Conservation (phyloP, 306 rosid species). For the Malus asiatica region DNA sequence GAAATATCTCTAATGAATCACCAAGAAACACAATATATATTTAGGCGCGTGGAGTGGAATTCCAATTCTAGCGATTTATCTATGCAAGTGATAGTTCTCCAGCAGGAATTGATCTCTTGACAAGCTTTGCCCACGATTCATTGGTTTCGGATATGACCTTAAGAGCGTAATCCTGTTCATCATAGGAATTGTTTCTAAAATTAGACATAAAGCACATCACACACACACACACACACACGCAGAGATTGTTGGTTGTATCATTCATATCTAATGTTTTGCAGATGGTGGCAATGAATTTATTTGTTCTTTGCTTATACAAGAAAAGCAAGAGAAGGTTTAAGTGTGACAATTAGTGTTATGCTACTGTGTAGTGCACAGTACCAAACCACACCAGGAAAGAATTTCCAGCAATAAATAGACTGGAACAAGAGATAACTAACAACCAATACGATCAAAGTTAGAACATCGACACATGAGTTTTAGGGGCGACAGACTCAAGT, state of each 20-base stretch:
- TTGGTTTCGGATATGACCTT: constrained; percentile 77
- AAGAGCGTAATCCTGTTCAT: constrained; percentile 65
- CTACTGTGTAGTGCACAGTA: background rate
- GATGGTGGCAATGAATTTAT: background rate
- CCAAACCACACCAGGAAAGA: background rate
- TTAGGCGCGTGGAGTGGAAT: constrained; percentile 1
- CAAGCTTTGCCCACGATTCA: constrained; percentile 77
- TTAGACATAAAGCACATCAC: background rate
- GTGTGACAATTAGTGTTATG: background rate
- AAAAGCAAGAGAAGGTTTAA: background rate
- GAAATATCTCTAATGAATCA: constrained; percentile 11
- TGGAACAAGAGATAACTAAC: background rate
- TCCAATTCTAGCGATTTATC: constrained; percentile 13
- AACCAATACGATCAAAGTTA: background rate
- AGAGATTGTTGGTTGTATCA: background rate
- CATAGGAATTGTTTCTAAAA: background rate
- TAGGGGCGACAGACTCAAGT: background rate
- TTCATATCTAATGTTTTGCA: background rate
- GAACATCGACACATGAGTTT: background rate
- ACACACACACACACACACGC: too few species aligned
- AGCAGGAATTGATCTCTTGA: constrained; percentile 72
- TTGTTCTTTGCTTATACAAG: background rate
- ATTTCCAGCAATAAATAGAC: background rate
- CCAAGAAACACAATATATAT: constrained; percentile 3
- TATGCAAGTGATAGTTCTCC: constrained; percentile 79